Evolutionary conservation across 768 basidiomycete species (phyloP).

Genomic region (Suillus subluteus): DNA sequence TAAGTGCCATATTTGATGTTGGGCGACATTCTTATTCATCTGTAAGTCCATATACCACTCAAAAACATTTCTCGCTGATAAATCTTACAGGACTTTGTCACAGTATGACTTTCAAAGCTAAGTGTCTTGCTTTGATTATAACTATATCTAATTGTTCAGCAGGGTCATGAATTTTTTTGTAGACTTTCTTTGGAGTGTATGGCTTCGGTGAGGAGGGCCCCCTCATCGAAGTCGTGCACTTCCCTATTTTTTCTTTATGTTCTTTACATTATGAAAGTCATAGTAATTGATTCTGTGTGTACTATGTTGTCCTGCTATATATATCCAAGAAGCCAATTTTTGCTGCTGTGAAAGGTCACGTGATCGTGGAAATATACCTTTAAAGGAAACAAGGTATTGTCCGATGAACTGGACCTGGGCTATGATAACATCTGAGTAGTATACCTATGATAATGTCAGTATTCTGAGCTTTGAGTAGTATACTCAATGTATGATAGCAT

Average conservation of each 20-base stretch:
- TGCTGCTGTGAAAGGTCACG: neutral
- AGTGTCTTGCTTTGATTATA: neutral
- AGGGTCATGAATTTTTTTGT: neutral
- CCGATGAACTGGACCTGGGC: too few relatives aligned
- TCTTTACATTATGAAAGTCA: neutral
- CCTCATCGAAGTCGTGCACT: neutral
- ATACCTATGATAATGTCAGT: too few relatives aligned
- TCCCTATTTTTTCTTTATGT: neutral
- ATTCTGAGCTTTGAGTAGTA: too few relatives aligned
- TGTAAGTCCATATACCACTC: too few relatives aligned
- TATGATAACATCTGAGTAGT: too few relatives aligned
- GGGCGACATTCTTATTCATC: neutral
- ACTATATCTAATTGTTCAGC: neutral
- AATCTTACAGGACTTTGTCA: neutral
- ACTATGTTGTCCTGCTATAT: neutral
- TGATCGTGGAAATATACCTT: neutral
- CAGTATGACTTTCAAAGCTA: neutral
- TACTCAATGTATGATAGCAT: too few relatives aligned
- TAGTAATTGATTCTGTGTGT: neutral
- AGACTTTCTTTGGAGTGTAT: neutral
- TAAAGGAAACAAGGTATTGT: too few relatives aligned
- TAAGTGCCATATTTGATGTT: neutral
- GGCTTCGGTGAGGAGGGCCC: neutral
- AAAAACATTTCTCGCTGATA: neutral
- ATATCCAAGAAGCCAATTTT: too few relatives aligned